These are phyloP conservation scores for Trypanosoma melophagium DNA, from an alignment of 208 protist genomes.

Conservation along the genomic window DNA sequence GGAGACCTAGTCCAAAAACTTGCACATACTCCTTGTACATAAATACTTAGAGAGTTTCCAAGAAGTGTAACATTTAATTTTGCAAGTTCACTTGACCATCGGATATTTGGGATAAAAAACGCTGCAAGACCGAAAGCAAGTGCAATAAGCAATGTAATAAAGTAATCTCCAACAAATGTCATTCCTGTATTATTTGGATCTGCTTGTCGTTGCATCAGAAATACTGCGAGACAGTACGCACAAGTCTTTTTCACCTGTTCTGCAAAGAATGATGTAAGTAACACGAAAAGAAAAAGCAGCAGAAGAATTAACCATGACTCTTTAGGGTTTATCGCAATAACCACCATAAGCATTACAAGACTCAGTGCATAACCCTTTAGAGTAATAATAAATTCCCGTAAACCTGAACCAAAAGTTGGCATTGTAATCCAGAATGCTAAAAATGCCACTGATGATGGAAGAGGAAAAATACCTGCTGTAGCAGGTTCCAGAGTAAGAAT, in stretches of 20 bases:
- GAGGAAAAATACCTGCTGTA: slow-evolving; percentile 62
- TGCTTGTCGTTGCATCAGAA: slow-evolving; percentile 77
- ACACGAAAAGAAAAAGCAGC: slow-evolving; percentile 75
- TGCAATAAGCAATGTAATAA: slow-evolving; percentile 69
- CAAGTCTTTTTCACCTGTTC: slow-evolving; percentile 89
- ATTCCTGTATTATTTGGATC: slow-evolving; percentile 52
- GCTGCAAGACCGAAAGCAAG: slow-evolving; percentile 70
- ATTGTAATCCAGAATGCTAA: slow-evolving; percentile 89
- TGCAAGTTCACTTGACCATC: slow-evolving; percentile 82
- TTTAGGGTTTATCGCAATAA: slow-evolving; percentile 55
- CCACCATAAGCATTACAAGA: slow-evolving; percentile 61
- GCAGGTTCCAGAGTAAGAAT: slow-evolving; percentile 79
- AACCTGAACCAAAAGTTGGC: slow-evolving; percentile 83
- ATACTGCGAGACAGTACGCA: slow-evolving; percentile 80
- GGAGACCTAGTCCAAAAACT: slow-evolving; percentile 82
- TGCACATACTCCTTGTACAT: slow-evolving; percentile 76
- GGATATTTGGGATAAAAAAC: slow-evolving; percentile 86
- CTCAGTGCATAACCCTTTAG: slow-evolving; percentile 84
- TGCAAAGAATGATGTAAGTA: slow-evolving; percentile 76
- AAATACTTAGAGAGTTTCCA: slow-evolving; percentile 84
- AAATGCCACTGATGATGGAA: slow-evolving; percentile 79
- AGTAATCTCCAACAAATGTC: slow-evolving; percentile 71
- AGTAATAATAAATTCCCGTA: slow-evolving; percentile 74
- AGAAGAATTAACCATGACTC: slow-evolving; percentile 69
- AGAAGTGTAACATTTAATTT: slow-evolving; percentile 75